Evolutionary conservation across 306 rosid species (phyloP), one percentile per base, ranked within the genome.

Genomic region (Citrullus amarus): DNA sequence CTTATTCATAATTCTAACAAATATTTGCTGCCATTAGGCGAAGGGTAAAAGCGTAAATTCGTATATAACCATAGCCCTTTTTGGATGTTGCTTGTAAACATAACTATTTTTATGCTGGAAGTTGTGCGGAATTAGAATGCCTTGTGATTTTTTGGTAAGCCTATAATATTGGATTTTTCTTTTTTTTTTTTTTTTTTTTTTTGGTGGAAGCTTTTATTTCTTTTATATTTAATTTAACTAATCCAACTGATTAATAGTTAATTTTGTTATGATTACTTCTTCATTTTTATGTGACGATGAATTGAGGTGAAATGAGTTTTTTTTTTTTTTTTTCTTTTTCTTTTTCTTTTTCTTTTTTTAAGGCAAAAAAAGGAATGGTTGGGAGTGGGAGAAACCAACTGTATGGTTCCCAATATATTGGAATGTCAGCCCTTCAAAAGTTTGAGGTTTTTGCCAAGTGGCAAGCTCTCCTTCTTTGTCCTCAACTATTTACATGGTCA

Each of bases 341-440:
- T 46, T 46, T 10, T n/a, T n/a, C n/a, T n/a, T n/a, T n/a, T n/a
- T n/a, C n/a, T n/a, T n/a, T 46, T 9, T 46, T 1, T 46, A 9
- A 8, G 2, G 57, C 57, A 22, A 13, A 46, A 46, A 70, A 70
- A 10, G 32, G 75, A 20, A 43, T 68, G 75, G 25, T 41, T 22
- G 54, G 8, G 32, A 68, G 17, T 41, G 75, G 39, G 51, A 20
- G 34, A 68, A 68, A 68, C 32, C 75, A 68, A 68, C 8, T 70
- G 58, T 70, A 46, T 70, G 76, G 76, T 22, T 46, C 76, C 57
- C 76, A 46, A 44, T 70, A 70, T 70, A 11, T 70, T 20, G 76
- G 76, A 44, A 20, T n/a, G 17, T 41, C 75, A 18, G 32, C 75
- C 39, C 39, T 70, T 44, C 2, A 46, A 44, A 44, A 22, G 0